Percentiles rank a stretch among this genome's conserved stretches.
phyloP scores from a whole-genome alignment of 495 filamentous ascomycete genomes.

The Parmelia sp. region DNA sequence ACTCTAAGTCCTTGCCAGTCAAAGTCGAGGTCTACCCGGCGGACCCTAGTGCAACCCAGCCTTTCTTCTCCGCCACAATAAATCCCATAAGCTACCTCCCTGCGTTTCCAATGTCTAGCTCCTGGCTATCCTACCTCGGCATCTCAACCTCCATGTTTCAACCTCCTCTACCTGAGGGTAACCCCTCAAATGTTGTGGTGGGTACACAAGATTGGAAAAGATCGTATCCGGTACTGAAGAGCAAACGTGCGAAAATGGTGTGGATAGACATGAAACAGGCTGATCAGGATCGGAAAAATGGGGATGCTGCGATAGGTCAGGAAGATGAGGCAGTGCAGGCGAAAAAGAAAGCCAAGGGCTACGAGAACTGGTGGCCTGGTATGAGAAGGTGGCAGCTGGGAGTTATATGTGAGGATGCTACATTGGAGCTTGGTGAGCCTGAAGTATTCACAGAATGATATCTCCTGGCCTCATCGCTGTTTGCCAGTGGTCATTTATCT shows the following conservation, averaged over 20 bases:
- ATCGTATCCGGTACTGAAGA: constrained; percentile 25
- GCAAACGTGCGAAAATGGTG: constrained; percentile 25
- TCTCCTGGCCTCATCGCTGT: neutral
- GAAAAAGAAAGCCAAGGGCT: constrained; percentile 21
- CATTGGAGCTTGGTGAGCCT: constrained; percentile 33
- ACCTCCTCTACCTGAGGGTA: constrained; percentile 40
- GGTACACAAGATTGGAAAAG: constrained; percentile 35
- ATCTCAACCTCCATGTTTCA: constrained; percentile 36
- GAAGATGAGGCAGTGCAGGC: constrained; percentile 16
- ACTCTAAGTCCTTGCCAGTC: constrained; percentile 22
- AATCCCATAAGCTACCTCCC: constrained; percentile 38
- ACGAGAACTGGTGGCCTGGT: constrained; percentile 42
- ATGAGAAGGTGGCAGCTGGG: constrained; percentile 40
- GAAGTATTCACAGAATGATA: constrained; percentile 9
- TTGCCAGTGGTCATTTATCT: neutral
- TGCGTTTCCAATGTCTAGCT: constrained; percentile 37
- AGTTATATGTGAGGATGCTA: constrained; percentile 38
- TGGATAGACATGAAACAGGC: constrained; percentile 40
- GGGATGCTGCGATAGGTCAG: constrained; percentile 18
- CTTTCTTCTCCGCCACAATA: constrained; percentile 41
- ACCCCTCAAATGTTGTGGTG: constrained; percentile 28
- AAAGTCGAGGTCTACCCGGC: constrained; percentile 41
- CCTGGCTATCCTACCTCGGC: constrained; percentile 31
- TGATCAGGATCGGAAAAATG: constrained; percentile 16
- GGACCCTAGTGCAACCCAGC: constrained; percentile 29